Base-by-base conservation (phyloP, 257 asterid species). In the Asclepias syriaca region DNA sequence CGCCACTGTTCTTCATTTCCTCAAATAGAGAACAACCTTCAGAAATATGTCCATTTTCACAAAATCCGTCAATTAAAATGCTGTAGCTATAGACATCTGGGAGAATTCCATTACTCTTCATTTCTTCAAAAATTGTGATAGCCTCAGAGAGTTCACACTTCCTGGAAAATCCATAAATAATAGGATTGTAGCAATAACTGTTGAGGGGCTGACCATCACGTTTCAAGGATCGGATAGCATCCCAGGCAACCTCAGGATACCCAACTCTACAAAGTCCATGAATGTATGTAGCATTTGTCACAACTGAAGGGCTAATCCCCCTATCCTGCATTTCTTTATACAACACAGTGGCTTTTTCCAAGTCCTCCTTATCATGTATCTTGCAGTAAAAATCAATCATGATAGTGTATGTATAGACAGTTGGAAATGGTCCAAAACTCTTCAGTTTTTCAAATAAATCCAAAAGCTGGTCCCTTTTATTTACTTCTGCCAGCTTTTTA, bases 221-320 rank as follows among this genome's bases (percentile, higher is more conserved):
- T 59, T 65, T 81, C 78, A 85, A 72, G 12, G 75, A 77, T 70
- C 75, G 75, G 58, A 85, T 74, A 43, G 74, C 78, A 24, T 81
- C 53, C 83, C 80, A 80, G 69, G 93, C 90, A 73, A 56, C 21
- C 22, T 84, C 85, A 12, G 82, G 67, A 73, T 21, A 63, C 57
- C 91, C 93, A 73, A 65, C 74, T 68, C 84, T 81, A 76, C 91
- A 84, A 68, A 88, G 87, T 68, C 95, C 97, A 55, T 16, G 80
- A 79, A 88, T 53, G 40, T 78, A 86, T 1, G 79, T 64, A 72
- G 84, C 64, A 65, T 85, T 76, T 18, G 93, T 90, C 34, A 84
- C 89, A 76, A 81, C 67, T 51, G 93, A 82, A 57, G 90, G 87
- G 16, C 74, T 74, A 50, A 85, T 76, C 60, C 90, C 85, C 37